A percentile compares a stretch with the other conserved stretches of the same genome.
Conservation (phyloP, 75 land plant genomes). For the Pinus taeda region DNA sequence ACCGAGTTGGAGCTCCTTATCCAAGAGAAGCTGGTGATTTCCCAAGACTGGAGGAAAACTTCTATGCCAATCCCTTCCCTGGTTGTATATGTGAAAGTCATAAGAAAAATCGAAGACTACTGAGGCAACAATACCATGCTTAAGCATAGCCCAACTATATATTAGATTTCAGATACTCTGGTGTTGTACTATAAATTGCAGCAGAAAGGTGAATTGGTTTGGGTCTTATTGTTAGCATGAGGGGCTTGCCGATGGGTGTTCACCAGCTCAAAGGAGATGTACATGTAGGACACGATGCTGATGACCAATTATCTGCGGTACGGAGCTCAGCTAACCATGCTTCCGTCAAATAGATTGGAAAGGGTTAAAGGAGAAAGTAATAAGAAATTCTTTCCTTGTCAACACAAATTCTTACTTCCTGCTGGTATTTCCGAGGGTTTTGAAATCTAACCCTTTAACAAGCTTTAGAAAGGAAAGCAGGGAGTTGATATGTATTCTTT, state of each 20-base stretch:
- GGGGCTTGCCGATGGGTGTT: not conserved
- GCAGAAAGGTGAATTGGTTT: constrained; percentile 2
- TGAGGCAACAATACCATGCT: too few relatives aligned
- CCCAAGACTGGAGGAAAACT: constrained; percentile 69
- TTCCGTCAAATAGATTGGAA: not conserved
- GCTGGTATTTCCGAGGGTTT: not conserved
- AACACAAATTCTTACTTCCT: constrained; percentile 4
- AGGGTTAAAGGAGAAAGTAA: not conserved
- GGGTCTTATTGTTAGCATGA: constrained; percentile 2
- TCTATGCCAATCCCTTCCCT: constrained; percentile 79
- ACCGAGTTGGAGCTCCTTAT: constrained; percentile 56
- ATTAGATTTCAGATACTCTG: not conserved
- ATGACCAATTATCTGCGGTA: not conserved
- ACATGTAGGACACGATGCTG: not conserved
- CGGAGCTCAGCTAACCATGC: constrained; percentile 8
- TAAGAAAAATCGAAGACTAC: not conserved
- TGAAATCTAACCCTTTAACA: not conserved
- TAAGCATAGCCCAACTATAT: not conserved
- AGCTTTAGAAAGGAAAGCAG: not conserved
- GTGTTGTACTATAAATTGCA: not conserved
- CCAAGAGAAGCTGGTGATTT: constrained; percentile 31
- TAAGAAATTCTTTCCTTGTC: not conserved
- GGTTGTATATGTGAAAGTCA: constrained; percentile 60
- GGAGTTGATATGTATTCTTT: not conserved
- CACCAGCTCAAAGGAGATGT: not conserved